Evolutionary conservation across 192 early-diverging fungal species (phyloP), one percentile per base, ranked within the genome.

Genomic region (Dimargaris cristalligena): DNA sequence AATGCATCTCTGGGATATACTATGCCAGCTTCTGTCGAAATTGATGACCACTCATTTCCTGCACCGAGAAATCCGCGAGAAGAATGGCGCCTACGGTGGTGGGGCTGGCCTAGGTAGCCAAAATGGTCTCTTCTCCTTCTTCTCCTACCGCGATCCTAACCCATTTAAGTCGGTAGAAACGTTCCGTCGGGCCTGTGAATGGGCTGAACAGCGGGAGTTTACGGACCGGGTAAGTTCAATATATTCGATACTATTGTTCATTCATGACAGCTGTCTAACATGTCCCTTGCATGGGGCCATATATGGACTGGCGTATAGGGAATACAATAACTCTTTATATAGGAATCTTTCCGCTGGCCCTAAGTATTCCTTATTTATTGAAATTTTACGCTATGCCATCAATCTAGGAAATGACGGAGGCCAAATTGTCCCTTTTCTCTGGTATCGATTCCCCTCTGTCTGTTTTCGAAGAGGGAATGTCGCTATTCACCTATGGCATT

Each of bases 11-110:
- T n/a, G n/a, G n/a, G n/a, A n/a, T n/a, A n/a, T n/a, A n/a, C n/a
- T n/a, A n/a, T n/a, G 50, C 3, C 59, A 77, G 70, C 63, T 85
- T 8, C 66, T 94, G 26, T 80, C 87, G 2, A 88, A 87, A 11
- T 71, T 94, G 30, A 77, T 95, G 75, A 91, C 88, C 20, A 77
- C 81, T 61, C 75, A 88, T 62, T 93, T 77, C 68, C 68, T 97
- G n/a, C 94, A 97, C 69, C 88, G 90, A 46, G 94, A 97, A 71
- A 87, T 97, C 51, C 84, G 94, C 63, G 94, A 97, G 64, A 91
- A 89, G 76, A 90, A 90, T 65, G 94, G 94, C 30, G 94, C 94
- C 2, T 97, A 97, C 68, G 91, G 92, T 28, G 94, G 88, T n/a
- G 91, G 91, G 13, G 81, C 89, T 1, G 59, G 64, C 1, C 91